Conservation (phyloP, 352 stramenopile species). For the Elongisporangium undulatum region DNA sequence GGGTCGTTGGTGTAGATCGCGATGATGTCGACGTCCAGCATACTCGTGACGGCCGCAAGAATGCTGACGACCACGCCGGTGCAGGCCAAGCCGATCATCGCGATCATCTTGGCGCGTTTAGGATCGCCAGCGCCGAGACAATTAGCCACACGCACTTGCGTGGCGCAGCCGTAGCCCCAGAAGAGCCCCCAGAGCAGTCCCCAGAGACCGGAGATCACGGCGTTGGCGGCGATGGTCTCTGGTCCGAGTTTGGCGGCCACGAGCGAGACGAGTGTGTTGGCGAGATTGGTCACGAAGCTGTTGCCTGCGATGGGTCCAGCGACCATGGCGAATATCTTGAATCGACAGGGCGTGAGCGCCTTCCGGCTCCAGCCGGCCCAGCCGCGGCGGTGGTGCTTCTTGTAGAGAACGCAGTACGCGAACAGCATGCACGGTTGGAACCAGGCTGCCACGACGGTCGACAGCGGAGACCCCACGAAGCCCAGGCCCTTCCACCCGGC, state of each 20-base stretch:
- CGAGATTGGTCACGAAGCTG: constrained; percentile 70
- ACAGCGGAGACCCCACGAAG: constrained; percentile 77
- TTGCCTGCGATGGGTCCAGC: constrained; percentile 64
- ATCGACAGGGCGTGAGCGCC: constrained; percentile 35
- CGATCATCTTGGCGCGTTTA: constrained; percentile 38
- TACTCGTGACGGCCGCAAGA: constrained; percentile 37
- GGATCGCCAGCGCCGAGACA: constrained; percentile 64
- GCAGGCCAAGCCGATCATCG: constrained; percentile 48
- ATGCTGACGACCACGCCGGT: constrained; percentile 41
- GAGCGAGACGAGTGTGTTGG: constrained; percentile 58
- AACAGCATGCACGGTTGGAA: constrained; percentile 66
- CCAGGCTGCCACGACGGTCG: constrained; percentile 71
- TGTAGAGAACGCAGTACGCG: constrained; percentile 56
- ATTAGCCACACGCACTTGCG: constrained; percentile 72
- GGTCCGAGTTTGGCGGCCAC: constrained; percentile 60
- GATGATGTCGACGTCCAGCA: constrained; percentile 44
- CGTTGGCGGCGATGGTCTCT: constrained; percentile 58
- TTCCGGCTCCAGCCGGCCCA: constrained; percentile 56
- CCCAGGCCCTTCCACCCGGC: constrained; percentile 46
- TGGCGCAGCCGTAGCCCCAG: constrained; percentile 77
- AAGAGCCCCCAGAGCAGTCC: constrained; percentile 68
- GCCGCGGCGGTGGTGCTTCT: constrained; percentile 42
- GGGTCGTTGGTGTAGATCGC: constrained; percentile 57
- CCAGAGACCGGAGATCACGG: constrained; percentile 67
- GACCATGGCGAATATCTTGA: constrained; percentile 44